Conservation (phyloP, 805 yeast species). For the Ogataea haglerorum region DNA sequence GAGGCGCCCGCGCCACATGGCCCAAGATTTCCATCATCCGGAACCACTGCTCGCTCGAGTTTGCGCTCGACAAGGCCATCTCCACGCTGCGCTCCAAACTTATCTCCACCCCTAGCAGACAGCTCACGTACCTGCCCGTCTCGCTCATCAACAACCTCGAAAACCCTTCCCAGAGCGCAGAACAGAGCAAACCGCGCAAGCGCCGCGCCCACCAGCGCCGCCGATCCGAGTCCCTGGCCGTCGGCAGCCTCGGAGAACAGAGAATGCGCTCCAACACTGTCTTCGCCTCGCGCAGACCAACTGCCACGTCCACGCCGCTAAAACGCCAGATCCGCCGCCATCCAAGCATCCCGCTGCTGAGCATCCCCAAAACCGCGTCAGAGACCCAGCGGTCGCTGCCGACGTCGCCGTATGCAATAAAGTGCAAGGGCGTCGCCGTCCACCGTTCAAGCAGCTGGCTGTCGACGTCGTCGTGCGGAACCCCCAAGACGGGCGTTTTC, state of each 20-base stretch:
- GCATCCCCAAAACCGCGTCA: slow-evolving; percentile 3
- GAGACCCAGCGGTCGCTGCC: slow-evolving; percentile 9
- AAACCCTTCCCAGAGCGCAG: not conserved
- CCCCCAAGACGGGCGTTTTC: not conserved
- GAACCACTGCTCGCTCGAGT: slow-evolving; percentile 88
- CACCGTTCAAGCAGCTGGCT: slow-evolving; percentile 1
- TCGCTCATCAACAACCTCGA: slow-evolving; percentile 13
- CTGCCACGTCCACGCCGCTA: slow-evolving; percentile 7
- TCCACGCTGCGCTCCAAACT: slow-evolving; percentile 60
- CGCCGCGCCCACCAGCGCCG: slow-evolving; percentile 16
- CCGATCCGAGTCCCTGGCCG: slow-evolving; percentile 17
- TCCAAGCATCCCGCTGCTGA: slow-evolving; percentile 9
- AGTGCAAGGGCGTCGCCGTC: not conserved
- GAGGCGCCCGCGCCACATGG: slow-evolving; percentile 95
- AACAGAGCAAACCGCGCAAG: slow-evolving; percentile 1
- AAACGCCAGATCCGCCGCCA: slow-evolving; percentile 6
- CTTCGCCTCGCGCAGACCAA: slow-evolving; percentile 6
- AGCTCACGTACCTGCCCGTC: slow-evolving; percentile 14
- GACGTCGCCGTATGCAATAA: slow-evolving; percentile 11
- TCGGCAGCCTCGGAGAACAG: slow-evolving; percentile 9
- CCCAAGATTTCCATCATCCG: slow-evolving; percentile 80
- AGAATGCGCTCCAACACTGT: slow-evolving; percentile 7
- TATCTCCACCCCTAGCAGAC: slow-evolving; percentile 33
- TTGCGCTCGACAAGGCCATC: slow-evolving; percentile 79
- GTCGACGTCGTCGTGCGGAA: not conserved